Percentiles rank a stretch among this genome's conserved stretches.
These are phyloP conservation scores for Knoxdaviesia proteae DNA, from an alignment of 2,329 filamentous ascomycete species.

Conservation along the genomic window DNA sequence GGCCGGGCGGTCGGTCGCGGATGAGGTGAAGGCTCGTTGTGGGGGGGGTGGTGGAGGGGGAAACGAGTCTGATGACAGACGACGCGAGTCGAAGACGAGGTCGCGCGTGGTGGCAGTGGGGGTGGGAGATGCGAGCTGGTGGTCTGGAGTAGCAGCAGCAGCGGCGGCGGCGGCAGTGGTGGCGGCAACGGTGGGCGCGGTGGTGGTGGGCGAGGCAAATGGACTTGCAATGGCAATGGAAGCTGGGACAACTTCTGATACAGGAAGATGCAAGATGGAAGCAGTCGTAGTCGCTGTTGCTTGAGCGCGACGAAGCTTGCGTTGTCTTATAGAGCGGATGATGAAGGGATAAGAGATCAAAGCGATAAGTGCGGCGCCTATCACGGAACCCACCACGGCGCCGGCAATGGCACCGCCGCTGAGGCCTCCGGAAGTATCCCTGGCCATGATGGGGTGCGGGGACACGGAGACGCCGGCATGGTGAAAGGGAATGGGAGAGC, in stretches of 20 bases:
- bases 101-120: too few relatives aligned
- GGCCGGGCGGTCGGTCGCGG: too few relatives aligned
- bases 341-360: conserved; percentile 6
- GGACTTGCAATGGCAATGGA: not conserved
- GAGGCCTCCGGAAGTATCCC: conserved; percentile 4
- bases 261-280: not conserved
- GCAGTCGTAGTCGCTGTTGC: not conserved
- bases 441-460: too few relatives aligned
- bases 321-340: conserved; percentile 3
- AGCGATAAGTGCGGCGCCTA: conserved; percentile 4
- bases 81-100: too few relatives aligned
- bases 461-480: too few relatives aligned
- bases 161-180: not conserved
- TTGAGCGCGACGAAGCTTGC: conserved; percentile 1
- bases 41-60: too few relatives aligned
- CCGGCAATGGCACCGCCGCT: conserved; percentile 33
- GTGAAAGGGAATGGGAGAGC: too few relatives aligned
- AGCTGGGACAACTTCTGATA: not conserved
- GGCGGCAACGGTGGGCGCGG: not conserved
- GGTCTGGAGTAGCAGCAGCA: not conserved
- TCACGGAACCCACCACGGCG: conserved; percentile 30
- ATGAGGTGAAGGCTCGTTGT: too few relatives aligned
- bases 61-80: too few relatives aligned
- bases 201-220: not conserved
- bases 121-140: not conserved